These are phyloP conservation scores for Botryotinia globosa DNA, from an alignment of 2,329 filamentous ascomycete genomes.

Conservation along the genomic window DNA sequence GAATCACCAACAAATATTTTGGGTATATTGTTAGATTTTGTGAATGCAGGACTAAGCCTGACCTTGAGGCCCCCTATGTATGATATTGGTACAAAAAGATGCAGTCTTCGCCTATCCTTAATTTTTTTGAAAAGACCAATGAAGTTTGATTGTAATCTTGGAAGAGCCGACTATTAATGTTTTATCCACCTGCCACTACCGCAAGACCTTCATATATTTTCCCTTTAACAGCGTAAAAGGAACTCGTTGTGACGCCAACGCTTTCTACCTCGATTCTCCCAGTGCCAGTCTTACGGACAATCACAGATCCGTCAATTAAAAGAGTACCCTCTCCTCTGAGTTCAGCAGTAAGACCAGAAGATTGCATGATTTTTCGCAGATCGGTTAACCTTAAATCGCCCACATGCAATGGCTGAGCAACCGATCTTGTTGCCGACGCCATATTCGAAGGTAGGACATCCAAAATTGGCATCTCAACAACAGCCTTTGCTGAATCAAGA, in stretches of 20 bases:
- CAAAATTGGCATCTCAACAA: conserved; percentile 40
- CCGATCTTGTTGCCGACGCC: conserved; percentile 69
- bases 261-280: conserved; percentile 87
- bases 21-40: neutral
- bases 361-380: conserved; percentile 78
- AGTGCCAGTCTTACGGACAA: conserved; percentile 83
- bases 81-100: conserved; percentile 19
- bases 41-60: neutral
- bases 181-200: conserved; percentile 55
- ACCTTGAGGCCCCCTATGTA: conserved; percentile 8
- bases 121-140: neutral
- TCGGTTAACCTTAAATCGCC: conserved; percentile 89
- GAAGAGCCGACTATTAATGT: neutral
- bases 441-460: conserved; percentile 54
- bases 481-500: conserved; percentile 23
- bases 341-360: conserved; percentile 80
- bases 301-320: conserved; percentile 82
- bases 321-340: conserved; percentile 91
- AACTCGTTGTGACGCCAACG: conserved; percentile 59
- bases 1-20: neutral
- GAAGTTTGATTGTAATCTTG: conserved; percentile 5
- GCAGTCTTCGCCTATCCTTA: conserved; percentile 7
- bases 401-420: conserved; percentile 86
- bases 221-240: conserved; percentile 82
- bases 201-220: conserved; percentile 94